These are phyloP conservation scores for Aquilaria yunnanensis DNA, from an alignment of 345 rosid species.

Conservation along the genomic window DNA sequence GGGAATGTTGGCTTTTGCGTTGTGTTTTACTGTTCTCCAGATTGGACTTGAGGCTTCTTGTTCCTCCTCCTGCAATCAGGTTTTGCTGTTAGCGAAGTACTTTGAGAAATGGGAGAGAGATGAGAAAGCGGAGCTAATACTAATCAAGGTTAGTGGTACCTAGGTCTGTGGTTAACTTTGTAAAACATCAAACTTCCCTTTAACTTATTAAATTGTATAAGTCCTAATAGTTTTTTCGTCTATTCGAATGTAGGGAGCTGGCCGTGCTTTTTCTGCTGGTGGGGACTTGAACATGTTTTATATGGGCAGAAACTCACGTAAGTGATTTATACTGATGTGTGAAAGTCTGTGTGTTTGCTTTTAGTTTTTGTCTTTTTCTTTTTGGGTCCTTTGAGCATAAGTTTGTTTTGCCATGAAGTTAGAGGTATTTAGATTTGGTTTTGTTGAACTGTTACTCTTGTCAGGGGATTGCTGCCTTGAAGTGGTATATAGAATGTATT, in stretches of 20 bases:
- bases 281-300: slow-evolving; percentile 91
- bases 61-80: slow-evolving; percentile 32
- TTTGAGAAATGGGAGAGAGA: slow-evolving; percentile 87
- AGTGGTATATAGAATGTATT: slow-evolving; percentile 91
- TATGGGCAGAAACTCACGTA: slow-evolving; percentile 78
- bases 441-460: slow-evolving; percentile 9
- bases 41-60: not conserved
- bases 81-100: slow-evolving; percentile 59
- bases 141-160: slow-evolving; percentile 55
- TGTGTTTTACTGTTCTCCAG: not conserved
- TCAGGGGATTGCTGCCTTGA: slow-evolving; percentile 90
- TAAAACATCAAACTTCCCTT: not conserved
- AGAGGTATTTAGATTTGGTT: not conserved
- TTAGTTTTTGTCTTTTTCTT: not conserved
- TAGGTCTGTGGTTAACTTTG: not conserved
- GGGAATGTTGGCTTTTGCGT: not conserved
- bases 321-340: slow-evolving; percentile 9
- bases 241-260: slow-evolving; percentile 56
- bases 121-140: slow-evolving; percentile 44
- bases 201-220: not conserved
- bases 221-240: not conserved
- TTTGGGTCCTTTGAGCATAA: not conserved
- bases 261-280: slow-evolving; percentile 94
- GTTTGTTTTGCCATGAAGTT: not conserved
- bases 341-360: not conserved